Base-by-base conservation (phyloP, 768 basidiomycete species). In the Pluteus cervinus region DNA sequence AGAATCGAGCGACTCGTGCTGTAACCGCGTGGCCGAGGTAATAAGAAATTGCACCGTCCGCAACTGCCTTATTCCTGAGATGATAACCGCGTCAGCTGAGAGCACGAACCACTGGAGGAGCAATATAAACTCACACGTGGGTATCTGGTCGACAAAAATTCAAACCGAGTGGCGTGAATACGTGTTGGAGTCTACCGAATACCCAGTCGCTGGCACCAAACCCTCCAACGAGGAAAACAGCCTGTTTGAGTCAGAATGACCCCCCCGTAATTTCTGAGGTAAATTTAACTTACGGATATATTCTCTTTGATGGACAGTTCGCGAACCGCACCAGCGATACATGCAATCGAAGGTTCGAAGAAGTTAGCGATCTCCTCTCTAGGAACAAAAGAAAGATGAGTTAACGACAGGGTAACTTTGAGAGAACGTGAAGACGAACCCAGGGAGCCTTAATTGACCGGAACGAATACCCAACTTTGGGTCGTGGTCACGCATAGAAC, bases 171-270 rank as follows among this genome's bases (percentile, higher is more conserved):
- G 44, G 28, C 0, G 49, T 53, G 16, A 73, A 55, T 9, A 48
- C 41, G 33, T 34, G 51, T 33, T 59, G 57, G 1, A 71, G 52
- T 26, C 56, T 50, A 1, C 53, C 42, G 44, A 56, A 65, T 14
- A 73, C 43, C 60, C 66, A 71, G 29, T 67, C 59, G 39, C 66
- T 72, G 1, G 64, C 63, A 10, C 65, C 62, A 48, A 71, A 72
- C 0, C 71, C 71, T 16, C 71, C 71, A 6, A 73, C 69, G 1
- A 73, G 58, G 17, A 57, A 37, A 11, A 58, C 52, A n/a, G 46
- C 48, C 57, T 18, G 4, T 7, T 7, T 28, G 5, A 2, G 21
- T 34, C n/a, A n/a, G n/a, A n/a, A n/a, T n/a, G n/a, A n/a, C n/a
- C n/a, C n/a, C n/a, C n/a, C n/a, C n/a, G n/a, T n/a, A n/a, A n/a